Conservation (phyloP, 768 basidiomycete species). For the Boletales sp. region DNA sequence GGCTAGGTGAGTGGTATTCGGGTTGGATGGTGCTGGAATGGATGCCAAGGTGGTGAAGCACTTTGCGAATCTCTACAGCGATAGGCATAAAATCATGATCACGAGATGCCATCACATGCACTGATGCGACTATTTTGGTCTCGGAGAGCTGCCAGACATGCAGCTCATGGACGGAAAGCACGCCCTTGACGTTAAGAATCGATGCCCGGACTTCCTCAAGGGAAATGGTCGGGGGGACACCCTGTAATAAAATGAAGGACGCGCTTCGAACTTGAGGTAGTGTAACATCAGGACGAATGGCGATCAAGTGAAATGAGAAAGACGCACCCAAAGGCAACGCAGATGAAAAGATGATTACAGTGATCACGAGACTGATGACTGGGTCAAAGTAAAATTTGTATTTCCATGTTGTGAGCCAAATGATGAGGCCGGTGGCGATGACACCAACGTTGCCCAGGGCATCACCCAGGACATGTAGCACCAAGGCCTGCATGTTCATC, state of each 20-base stretch:
- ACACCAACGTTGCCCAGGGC: conserved; percentile 98
- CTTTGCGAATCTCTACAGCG: conserved; percentile 77
- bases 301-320: neutral
- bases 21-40: conserved; percentile 96
- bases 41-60: conserved; percentile 86
- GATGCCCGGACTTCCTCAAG: conserved; percentile 84
- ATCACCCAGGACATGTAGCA: conserved; percentile 94
- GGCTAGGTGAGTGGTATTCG: conserved; percentile 55
- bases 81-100: conserved; percentile 89
- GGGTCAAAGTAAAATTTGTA: conserved; percentile 95
- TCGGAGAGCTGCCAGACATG: conserved; percentile 99
- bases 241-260: conserved; percentile 92
- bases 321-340: conserved; percentile 81
- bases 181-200: conserved; percentile 81
- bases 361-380: conserved; percentile 88
- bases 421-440: conserved; percentile 90
- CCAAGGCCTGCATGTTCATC: conserved; percentile 98
- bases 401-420: conserved; percentile 83
- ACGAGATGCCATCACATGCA: conserved; percentile 85
- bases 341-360: conserved; percentile 93
- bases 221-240: conserved; percentile 85
- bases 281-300: conserved; percentile 9
- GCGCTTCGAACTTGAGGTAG: conserved; percentile 68
- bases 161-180: conserved; percentile 81
- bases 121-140: conserved; percentile 90